Percentiles rank a stretch among this genome's conserved stretches.
phyloP scores from a whole-genome alignment of 257 asterid species.

The Solanum rostratum region DNA sequence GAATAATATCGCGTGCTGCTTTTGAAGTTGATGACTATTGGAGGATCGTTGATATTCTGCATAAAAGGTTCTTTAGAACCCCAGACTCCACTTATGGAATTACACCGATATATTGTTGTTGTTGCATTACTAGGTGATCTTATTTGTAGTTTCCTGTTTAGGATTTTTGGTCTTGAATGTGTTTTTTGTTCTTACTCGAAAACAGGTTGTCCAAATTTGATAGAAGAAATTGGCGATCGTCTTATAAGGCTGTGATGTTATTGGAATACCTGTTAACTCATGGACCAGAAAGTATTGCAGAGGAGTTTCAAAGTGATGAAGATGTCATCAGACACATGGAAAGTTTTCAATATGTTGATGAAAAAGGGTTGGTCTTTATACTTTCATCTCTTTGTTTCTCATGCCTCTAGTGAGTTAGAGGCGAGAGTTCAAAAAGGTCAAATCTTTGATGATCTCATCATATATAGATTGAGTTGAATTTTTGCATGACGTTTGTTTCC shows the following conservation, averaged over 20 bases:
- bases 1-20: slow-evolving; percentile 73
- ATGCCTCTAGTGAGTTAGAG: neutral
- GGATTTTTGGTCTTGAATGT: neutral
- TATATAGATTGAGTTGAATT: neutral
- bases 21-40: slow-evolving; percentile 86
- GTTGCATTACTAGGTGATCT: neutral
- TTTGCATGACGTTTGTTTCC: neutral
- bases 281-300: slow-evolving; percentile 72
- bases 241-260: slow-evolving; percentile 49
- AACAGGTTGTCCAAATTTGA: slow-evolving; percentile 56
- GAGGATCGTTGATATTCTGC: slow-evolving; percentile 62
- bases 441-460: neutral
- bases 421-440: neutral
- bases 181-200: neutral
- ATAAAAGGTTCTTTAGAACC: slow-evolving; percentile 31
- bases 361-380: slow-evolving; percentile 39
- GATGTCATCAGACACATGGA: slow-evolving; percentile 43
- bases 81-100: too few relatives aligned
- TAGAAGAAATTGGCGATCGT: slow-evolving; percentile 55
- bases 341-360: slow-evolving; percentile 42
- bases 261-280: slow-evolving; percentile 71
- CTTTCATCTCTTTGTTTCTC: neutral
- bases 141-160: neutral
- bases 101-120: too few relatives aligned
- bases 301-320: slow-evolving; percentile 54